A percentile compares a stretch with the other conserved stretches of the same genome.
These are phyloP conservation scores for Polysphondylium violaceum DNA, from an alignment of 78 protist species.

Conservation along the genomic window DNA sequence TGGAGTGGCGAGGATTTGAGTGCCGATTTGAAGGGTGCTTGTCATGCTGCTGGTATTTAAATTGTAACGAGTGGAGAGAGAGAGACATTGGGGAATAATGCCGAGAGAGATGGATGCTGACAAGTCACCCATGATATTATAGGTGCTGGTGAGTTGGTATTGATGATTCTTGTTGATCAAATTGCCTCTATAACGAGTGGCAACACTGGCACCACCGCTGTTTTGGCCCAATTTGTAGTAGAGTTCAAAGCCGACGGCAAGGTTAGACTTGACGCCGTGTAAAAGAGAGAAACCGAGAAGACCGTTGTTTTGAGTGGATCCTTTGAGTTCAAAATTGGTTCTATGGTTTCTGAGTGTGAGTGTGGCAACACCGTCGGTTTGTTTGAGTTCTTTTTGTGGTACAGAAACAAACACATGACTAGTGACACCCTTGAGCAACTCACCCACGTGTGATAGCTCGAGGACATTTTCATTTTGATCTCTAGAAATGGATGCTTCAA, in stretches of 20 bases:
- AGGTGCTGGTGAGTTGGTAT: slow-evolving; percentile 5
- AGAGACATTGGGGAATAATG: slow-evolving; percentile 3
- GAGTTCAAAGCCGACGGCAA: slow-evolving; percentile 32
- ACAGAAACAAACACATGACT: too few species aligned
- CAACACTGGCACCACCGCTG: slow-evolving; percentile 40
- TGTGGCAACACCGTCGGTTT: neutral
- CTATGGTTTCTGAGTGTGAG: neutral
- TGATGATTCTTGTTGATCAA: neutral
- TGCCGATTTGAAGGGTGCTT: slow-evolving; percentile 25
- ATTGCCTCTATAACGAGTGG: slow-evolving; percentile 15
- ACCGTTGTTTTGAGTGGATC: slow-evolving; percentile 16
- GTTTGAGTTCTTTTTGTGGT: neutral
- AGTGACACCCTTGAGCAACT: too few species aligned
- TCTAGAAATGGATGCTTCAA: too few species aligned
- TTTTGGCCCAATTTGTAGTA: slow-evolving; percentile 39
- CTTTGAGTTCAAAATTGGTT: neutral
- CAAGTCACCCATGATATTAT: slow-evolving; percentile 72
- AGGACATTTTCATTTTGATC: too few species aligned
- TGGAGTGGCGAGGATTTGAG: neutral
- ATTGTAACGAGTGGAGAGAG: slow-evolving; percentile 58
- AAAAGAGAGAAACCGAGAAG: slow-evolving; percentile 2
- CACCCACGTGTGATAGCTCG: too few species aligned
- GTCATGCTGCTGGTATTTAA: slow-evolving; percentile 46
- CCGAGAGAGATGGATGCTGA: neutral
- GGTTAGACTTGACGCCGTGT: neutral